Evolutionary conservation across 176 grass and related monocot genomes (phyloP).

Genomic region (Saccharum spontaneum): DNA sequence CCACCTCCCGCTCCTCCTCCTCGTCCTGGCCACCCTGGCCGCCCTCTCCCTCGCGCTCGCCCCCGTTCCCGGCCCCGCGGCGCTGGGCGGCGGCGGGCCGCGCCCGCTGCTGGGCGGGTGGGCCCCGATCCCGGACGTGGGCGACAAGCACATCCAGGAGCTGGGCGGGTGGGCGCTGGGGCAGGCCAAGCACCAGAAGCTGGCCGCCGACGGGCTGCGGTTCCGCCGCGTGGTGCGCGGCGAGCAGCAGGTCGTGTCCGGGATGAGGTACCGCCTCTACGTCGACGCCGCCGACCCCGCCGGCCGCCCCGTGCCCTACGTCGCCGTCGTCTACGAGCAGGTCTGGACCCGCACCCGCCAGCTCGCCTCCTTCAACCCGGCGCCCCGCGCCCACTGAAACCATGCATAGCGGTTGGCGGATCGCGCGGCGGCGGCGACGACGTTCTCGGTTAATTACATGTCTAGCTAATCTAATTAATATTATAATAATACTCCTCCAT

Average conservation of each 20-base stretch:
- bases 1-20: neutral
- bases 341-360: slow-evolving; percentile 30
- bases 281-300: neutral
- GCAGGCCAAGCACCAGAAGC: neutral
- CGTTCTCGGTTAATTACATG: neutral
- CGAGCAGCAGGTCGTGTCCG: slow-evolving; percentile 49
- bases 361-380: slow-evolving; percentile 49
- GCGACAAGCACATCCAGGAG: slow-evolving; percentile 29
- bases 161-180: slow-evolving; percentile 43
- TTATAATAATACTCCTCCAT: neutral
- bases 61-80: neutral
- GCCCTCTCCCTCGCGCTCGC: neutral
- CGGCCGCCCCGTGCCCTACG: neutral
- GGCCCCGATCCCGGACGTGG: slow-evolving; percentile 24
- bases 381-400: slow-evolving; percentile 1
- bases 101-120: slow-evolving; percentile 14
- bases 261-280: slow-evolving; percentile 50
- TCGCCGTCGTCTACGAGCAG: slow-evolving; percentile 53
- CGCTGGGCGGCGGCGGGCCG: neutral
- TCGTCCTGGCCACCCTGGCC: neutral
- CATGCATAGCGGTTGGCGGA: neutral
- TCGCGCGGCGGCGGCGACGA: neutral
- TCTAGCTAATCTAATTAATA: neutral
- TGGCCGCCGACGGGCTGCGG: neutral
- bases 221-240: slow-evolving; percentile 34